Evolutionary conservation across 495 filamentous ascomycete species (phyloP).

Genomic region (Aspergillus sclerotiicarbonarius): DNA sequence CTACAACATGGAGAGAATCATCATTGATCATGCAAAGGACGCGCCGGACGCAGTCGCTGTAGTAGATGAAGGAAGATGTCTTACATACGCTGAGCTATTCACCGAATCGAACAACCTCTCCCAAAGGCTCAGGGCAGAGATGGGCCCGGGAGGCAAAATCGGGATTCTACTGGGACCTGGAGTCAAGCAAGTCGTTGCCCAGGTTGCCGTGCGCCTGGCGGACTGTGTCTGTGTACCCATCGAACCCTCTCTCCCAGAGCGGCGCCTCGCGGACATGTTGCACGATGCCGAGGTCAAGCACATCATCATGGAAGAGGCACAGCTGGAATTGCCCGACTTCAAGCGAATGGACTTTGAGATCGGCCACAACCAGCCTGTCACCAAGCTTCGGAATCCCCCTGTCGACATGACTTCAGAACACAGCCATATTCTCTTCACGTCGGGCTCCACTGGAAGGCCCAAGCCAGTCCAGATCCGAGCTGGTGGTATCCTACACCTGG

Average conservation of each 20-base stretch:
- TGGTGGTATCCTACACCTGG: conserved; percentile 4
- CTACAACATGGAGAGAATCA: conserved; percentile 2
- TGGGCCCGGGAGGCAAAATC: neutral
- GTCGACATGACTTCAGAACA: neutral
- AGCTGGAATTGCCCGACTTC: neutral
- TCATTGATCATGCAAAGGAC: conserved; percentile 3
- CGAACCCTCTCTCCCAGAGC: conserved; percentile 1
- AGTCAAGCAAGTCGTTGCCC: conserved; percentile 6
- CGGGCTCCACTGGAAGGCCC: conserved; percentile 8
- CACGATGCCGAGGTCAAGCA: neutral
- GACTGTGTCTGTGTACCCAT: conserved; percentile 9
- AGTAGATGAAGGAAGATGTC: neutral
- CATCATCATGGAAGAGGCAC: neutral
- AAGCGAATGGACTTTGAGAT: neutral
- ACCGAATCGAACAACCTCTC: conserved; percentile 1
- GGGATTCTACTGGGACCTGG: conserved; percentile 2
- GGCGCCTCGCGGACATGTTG: conserved; percentile 1
- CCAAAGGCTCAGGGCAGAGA: neutral
- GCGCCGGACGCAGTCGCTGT: conserved; percentile 2
- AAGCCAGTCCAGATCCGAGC: conserved; percentile 12
- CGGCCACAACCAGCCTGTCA: neutral
- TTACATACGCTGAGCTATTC: conserved; percentile 8
- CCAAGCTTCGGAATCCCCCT: neutral
- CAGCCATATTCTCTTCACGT: conserved; percentile 13
- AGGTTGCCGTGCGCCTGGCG: conserved; percentile 7